Conservation (phyloP, 768 basidiomycete genomes). For the Podaxis sp. region DNA sequence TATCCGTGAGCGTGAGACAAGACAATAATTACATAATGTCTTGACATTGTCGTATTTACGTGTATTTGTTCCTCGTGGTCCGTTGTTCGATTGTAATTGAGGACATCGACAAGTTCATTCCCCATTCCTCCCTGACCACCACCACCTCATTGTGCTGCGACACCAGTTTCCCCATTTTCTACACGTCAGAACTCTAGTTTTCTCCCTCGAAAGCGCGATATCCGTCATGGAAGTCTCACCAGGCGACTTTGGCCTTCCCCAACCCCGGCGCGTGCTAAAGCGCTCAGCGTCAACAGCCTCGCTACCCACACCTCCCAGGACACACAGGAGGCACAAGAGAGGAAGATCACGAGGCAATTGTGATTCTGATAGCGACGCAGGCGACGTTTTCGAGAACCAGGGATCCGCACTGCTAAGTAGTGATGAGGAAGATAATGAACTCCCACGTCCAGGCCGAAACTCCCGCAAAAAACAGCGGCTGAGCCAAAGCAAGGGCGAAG, state of each 20-base stretch:
- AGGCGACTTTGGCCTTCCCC: constrained; percentile 18
- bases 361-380: constrained; percentile 41
- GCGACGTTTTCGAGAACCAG: constrained; percentile 16
- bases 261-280: constrained; percentile 41
- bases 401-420: constrained; percentile 15
- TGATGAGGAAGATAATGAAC: constrained; percentile 29
- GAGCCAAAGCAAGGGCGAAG: constrained; percentile 23
- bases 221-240: constrained; percentile 9
- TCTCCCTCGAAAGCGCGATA: not conserved
- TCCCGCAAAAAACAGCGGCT: constrained; percentile 37
- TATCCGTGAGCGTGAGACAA: not conserved
- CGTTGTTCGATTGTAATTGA: constrained; percentile 7
- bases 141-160: not conserved
- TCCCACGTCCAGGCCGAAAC: constrained; percentile 16
- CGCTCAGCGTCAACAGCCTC: constrained; percentile 62
- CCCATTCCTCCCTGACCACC: constrained; percentile 2
- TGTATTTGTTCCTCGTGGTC: constrained; percentile 5
- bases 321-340: constrained; percentile 45
- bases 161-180: not conserved
- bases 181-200: not conserved
- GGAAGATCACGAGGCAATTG: constrained; percentile 37
- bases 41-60: not conserved
- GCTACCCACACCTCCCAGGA: constrained; percentile 64
- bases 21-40: not conserved
- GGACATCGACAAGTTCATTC: not conserved